phyloP scores from a whole-genome alignment of 1,284 basidiomycete genomes.

The Mycena sp. region DNA sequence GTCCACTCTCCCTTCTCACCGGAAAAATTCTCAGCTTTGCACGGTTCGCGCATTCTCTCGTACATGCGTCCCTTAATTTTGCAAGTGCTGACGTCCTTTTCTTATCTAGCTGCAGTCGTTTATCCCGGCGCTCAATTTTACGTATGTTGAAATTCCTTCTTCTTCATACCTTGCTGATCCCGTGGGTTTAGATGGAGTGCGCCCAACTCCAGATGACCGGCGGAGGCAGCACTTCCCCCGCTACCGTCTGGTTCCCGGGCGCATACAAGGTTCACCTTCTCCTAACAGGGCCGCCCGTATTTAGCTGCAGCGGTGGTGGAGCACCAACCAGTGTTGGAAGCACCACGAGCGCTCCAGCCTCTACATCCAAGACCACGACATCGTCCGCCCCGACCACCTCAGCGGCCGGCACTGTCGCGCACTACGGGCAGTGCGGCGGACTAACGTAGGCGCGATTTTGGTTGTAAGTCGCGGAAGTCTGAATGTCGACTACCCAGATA shows the following conservation, averaged over 20 bases:
- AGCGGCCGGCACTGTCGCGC: conserved; percentile 40
- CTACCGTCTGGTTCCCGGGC: too few species aligned
- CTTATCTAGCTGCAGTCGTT: too few species aligned
- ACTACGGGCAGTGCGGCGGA: conserved; percentile 53
- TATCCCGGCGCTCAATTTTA: too few species aligned
- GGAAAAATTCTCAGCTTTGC: conserved; percentile 38
- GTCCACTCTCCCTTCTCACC: neutral
- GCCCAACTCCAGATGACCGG: too few species aligned
- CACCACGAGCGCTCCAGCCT: too few species aligned
- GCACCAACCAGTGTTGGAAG: too few species aligned
- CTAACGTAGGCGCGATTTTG: conserved; percentile 35
- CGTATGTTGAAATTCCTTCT: conserved; percentile 35
- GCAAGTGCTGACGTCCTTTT: too few species aligned
- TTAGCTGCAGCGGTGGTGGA: conserved; percentile 41
- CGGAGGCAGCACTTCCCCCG: too few species aligned
- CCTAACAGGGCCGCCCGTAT: conserved; percentile 41
- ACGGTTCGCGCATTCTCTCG: conserved; percentile 33
- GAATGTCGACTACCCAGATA: conserved; percentile 35
- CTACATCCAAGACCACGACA: conserved; percentile 8
- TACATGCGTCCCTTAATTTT: too few species aligned
- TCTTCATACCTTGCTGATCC: conserved; percentile 3
- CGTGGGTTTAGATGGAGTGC: conserved; percentile 54
- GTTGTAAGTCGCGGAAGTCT: neutral
- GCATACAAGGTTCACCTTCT: conserved; percentile 46
- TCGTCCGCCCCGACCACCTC: conserved; percentile 14